A percentile compares a stretch with the other conserved stretches of the same genome.
phyloP scores from a whole-genome alignment of 257 asterid genomes.

The Petunia axillaris region DNA sequence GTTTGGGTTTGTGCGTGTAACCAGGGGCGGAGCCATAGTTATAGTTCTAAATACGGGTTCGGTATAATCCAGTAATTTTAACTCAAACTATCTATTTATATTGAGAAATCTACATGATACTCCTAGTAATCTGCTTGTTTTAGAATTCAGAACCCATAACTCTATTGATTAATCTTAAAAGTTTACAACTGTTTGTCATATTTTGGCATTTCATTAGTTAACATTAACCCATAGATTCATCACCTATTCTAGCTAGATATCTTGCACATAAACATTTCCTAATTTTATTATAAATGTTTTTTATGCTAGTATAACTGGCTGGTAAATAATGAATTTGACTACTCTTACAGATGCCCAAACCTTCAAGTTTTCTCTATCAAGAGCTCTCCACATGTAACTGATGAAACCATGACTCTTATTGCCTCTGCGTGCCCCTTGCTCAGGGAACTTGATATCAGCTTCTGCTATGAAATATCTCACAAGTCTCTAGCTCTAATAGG shows the following conservation, averaged over 20 bases:
- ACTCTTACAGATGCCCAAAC: conserved; percentile 64
- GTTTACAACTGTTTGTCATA: background rate
- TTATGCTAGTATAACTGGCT: background rate
- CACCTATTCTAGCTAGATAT: background rate
- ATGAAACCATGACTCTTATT: conserved; percentile 54
- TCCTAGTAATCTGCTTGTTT: too few relatives aligned
- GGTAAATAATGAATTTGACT: background rate
- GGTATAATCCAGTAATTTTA: too few relatives aligned
- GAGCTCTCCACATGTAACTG: conserved; percentile 72
- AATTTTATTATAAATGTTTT: too few relatives aligned
- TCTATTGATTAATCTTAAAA: background rate
- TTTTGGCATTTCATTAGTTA: background rate
- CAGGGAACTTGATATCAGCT: conserved; percentile 79
- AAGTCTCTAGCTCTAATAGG: conserved; percentile 61
- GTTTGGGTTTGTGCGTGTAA: too few relatives aligned
- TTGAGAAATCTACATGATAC: too few relatives aligned
- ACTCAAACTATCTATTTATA: too few relatives aligned
- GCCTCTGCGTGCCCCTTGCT: conserved; percentile 67
- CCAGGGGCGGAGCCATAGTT: too few relatives aligned
- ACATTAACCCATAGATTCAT: background rate
- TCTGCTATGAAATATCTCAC: conserved; percentile 79
- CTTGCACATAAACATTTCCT: background rate
- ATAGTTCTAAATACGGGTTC: too few relatives aligned
- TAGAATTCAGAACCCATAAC: too few relatives aligned
- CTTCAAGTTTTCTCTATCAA: conserved; percentile 75